These are phyloP conservation scores for Gonapodya sp. DNA, from an alignment of 192 early-diverging fungal species.

Conservation along the genomic window DNA sequence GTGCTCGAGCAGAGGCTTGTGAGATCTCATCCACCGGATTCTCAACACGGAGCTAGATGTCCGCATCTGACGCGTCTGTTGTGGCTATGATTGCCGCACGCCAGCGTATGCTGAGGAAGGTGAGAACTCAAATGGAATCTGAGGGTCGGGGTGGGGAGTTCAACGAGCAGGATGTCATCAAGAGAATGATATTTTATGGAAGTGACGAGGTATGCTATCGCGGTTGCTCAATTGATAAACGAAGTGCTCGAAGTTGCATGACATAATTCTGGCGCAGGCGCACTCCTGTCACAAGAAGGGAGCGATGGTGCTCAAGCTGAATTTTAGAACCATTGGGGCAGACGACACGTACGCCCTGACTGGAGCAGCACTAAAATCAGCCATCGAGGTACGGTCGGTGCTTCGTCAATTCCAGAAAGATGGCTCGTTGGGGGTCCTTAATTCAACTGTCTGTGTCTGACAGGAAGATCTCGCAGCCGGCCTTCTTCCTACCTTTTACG, in stretches of 20 bases:
- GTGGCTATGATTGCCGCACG: constrained; percentile 49
- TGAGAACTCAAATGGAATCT: constrained; percentile 14
- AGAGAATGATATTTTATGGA: constrained; percentile 44
- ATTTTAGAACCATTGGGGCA: constrained; percentile 23
- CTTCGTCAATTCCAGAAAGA: no score
- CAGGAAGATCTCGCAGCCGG: constrained; percentile 33
- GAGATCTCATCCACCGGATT: no score
- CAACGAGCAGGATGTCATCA: constrained; percentile 22
- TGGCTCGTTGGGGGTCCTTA: no score
- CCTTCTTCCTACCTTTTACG: constrained; percentile 53
- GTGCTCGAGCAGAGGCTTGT: no score
- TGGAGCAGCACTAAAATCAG: constrained; percentile 30
- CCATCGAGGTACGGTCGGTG: constrained; percentile 27
- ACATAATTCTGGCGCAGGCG: no score
- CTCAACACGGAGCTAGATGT: constrained; percentile 15
- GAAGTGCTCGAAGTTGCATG: no score
- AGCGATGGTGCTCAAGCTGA: constrained; percentile 34
- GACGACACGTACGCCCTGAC: constrained; percentile 28
- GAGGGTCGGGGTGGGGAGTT: constrained; percentile 16
- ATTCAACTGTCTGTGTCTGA: not conserved
- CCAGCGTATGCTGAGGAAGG: constrained; percentile 25
- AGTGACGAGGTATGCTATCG: no score
- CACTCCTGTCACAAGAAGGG: constrained; percentile 47
- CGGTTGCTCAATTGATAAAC: no score
- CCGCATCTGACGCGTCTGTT: constrained; percentile 45